These are phyloP conservation scores for Syncephalastrum racemosum DNA, from an alignment of 371 early-diverging fungal species.

Conservation along the genomic window DNA sequence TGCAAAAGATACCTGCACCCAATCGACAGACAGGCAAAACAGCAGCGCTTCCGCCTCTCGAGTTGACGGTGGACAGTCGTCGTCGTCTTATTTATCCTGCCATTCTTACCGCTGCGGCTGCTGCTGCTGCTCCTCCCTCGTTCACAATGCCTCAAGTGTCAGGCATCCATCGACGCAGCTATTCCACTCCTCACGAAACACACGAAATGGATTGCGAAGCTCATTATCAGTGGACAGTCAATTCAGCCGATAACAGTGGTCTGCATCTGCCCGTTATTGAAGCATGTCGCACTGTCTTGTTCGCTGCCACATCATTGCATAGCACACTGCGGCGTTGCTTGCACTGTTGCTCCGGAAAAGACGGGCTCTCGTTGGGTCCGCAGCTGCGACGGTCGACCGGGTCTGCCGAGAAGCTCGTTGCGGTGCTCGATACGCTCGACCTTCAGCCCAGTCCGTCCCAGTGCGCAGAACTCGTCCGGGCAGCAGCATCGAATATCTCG, in stretches of 20 bases:
- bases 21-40: constrained; percentile 15
- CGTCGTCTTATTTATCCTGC: neutral
- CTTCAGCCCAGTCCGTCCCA: constrained; percentile 1
- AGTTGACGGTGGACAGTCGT: constrained; percentile 10
- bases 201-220: constrained; percentile 1
- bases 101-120: neutral
- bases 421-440: constrained; percentile 16
- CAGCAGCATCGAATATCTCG: constrained; percentile 16
- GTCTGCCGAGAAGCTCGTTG: constrained; percentile 18
- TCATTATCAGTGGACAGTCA: constrained; percentile 8
- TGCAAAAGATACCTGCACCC: constrained; percentile 13
- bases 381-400: constrained; percentile 22
- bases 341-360: constrained; percentile 20
- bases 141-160: neutral
- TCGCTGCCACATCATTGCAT: constrained; percentile 28
- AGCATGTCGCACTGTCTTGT: constrained; percentile 33
- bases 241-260: neutral
- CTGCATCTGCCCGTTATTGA: constrained; percentile 17
- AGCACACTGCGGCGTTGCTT: constrained; percentile 28
- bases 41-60: constrained; percentile 22
- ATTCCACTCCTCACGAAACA: neutral
- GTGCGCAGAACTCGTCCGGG: constrained; percentile 15
- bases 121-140: neutral
- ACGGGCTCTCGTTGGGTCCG: constrained; percentile 14
- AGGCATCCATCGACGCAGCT: constrained; percentile 3